Percentiles rank a stretch among this genome's conserved stretches.
Conservation (phyloP, 2,329 filamentous ascomycete species). For the Claviceps purpurea region DNA sequence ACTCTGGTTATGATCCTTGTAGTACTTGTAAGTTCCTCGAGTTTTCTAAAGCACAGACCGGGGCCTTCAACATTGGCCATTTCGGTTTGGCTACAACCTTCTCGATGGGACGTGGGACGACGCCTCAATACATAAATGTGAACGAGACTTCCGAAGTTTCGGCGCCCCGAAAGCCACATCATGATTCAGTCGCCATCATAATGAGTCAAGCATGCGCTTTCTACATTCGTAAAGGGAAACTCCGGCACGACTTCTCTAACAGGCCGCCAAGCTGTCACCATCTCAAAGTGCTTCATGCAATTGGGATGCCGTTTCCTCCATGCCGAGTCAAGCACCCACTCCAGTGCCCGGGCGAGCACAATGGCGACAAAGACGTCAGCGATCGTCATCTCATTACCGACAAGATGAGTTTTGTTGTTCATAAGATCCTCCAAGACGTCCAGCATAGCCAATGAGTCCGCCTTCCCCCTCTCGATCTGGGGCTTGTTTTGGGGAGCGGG, state of each 20-base stretch:
- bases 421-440: not conserved
- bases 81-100: too few relatives aligned
- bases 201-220: not conserved
- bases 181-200: not conserved
- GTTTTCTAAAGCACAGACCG: too few relatives aligned
- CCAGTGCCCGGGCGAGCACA: not conserved
- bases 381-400: not conserved
- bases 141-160: too few relatives aligned
- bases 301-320: not conserved
- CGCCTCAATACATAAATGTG: too few relatives aligned
- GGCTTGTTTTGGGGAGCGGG: not conserved
- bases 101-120: too few relatives aligned
- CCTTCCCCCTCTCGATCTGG: not conserved
- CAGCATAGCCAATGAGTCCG: not conserved
- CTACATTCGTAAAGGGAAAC: not conserved
- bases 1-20: too few relatives aligned
- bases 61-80: too few relatives aligned
- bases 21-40: too few relatives aligned
- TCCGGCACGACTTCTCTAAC: not conserved
- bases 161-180: too few relatives aligned
- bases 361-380: slow-evolving; percentile 1
- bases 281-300: slow-evolving; percentile 1
- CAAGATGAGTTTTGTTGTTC: not conserved
- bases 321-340: not conserved
- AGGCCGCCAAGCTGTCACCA: not conserved